Percentiles rank a stretch among this genome's conserved stretches.
These are phyloP conservation scores for Fagus crenata DNA, from an alignment of 306 rosid genomes.

Conservation along the genomic window DNA sequence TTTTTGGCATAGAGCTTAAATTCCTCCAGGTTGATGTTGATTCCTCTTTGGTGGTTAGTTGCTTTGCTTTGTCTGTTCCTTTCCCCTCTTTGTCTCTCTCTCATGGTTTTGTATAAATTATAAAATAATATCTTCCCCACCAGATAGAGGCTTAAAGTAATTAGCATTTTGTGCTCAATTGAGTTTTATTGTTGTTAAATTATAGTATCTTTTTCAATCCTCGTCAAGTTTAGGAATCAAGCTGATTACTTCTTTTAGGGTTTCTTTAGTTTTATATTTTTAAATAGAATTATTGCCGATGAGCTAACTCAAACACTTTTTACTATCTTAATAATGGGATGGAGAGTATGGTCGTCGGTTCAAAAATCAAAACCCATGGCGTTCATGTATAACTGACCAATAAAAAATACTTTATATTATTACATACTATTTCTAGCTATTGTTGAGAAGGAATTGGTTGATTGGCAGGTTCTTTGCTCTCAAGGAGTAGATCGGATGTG, in stretches of 20 bases:
- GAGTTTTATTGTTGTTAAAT: background rate
- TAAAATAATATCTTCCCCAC: too few relatives aligned
- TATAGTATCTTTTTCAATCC: slow-evolving; percentile 20
- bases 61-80: slow-evolving; percentile 11
- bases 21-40: slow-evolving; percentile 5
- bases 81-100: background rate
- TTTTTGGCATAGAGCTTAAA: background rate
- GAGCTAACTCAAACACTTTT: too few relatives aligned
- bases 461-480: slow-evolving; percentile 58
- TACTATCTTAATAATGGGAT: too few relatives aligned
- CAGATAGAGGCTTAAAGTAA: too few relatives aligned
- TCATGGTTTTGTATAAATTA: too few relatives aligned
- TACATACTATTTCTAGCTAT: background rate
- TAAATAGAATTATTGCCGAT: background rate
- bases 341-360: too few relatives aligned
- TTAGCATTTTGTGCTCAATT: background rate
- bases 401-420: background rate
- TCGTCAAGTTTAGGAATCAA: slow-evolving; percentile 24
- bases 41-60: slow-evolving; percentile 15
- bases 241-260: slow-evolving; percentile 16
- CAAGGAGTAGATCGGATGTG: slow-evolving; percentile 62
- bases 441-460: slow-evolving; percentile 23
- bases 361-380: too few relatives aligned
- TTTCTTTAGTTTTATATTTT: slow-evolving; percentile 17
- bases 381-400: too few relatives aligned